A percentile compares a stretch with the other conserved stretches of the same genome.
Evolutionary conservation across 345 rosid genomes (phyloP).

Genomic region (Camelina hispida): DNA sequence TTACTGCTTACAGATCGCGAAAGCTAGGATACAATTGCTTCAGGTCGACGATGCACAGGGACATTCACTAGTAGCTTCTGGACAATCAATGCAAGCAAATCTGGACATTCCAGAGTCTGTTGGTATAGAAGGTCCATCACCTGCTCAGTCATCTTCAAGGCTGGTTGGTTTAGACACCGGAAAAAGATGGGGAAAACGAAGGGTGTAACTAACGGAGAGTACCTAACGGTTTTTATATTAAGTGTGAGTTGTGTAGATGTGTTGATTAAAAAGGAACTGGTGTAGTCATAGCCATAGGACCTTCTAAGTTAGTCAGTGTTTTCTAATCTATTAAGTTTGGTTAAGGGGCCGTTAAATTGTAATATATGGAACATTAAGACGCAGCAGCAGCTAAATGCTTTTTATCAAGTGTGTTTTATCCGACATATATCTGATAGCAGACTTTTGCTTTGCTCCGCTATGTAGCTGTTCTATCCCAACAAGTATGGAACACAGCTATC

Average conservation of each 20-base stretch:
- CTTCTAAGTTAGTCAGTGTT: background rate
- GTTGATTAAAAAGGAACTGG: conserved; percentile 1
- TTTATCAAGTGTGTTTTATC: background rate
- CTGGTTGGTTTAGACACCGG: conserved; percentile 58
- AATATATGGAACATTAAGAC: background rate
- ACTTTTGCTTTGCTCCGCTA: no score
- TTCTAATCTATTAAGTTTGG: background rate
- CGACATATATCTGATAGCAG: background rate
- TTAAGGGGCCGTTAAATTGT: background rate
- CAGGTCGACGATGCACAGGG: conserved; percentile 55
- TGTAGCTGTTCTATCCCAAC: conserved; percentile 75
- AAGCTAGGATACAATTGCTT: conserved; percentile 60
- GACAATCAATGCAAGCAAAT: conserved; percentile 55
- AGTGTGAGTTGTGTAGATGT: conserved; percentile 14
- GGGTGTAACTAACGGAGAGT: conserved; percentile 36
- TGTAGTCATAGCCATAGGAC: background rate
- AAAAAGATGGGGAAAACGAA: conserved; percentile 64
- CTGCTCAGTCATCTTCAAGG: conserved; percentile 59
- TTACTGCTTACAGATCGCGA: conserved; percentile 60
- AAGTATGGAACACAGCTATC: conserved; percentile 76
- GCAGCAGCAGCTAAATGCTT: background rate
- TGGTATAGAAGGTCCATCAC: conserved; percentile 66
- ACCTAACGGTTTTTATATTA: background rate
- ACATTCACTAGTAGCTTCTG: conserved; percentile 48
- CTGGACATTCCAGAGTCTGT: conserved; percentile 92